A percentile compares a stretch with the other conserved stretches of the same genome.
Conservation (phyloP, 2,329 filamentous ascomycete genomes). For the Penicillium sp. region DNA sequence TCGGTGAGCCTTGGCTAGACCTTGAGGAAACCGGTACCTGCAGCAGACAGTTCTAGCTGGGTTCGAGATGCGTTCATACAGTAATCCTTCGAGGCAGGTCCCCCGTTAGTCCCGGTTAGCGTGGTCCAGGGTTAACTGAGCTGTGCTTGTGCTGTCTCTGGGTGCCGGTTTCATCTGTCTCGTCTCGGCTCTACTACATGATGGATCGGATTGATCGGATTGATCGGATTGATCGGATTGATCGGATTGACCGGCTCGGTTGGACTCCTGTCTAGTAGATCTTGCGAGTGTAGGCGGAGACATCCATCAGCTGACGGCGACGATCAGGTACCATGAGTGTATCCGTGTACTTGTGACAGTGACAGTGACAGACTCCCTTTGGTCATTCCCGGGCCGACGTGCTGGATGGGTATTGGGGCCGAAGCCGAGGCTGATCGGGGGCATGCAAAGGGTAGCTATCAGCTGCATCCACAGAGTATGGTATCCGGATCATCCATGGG, state of each 20-base stretch:
- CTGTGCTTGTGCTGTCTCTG: too few relatives aligned
- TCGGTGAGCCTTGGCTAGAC: conserved; percentile 6
- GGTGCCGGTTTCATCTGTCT: conserved; percentile 1
- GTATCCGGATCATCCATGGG: not conserved
- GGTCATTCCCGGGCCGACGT: not conserved
- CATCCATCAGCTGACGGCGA: conserved; percentile 5
- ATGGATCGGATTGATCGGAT: not conserved
- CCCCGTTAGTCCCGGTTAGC: not conserved
- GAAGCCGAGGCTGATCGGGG: conserved; percentile 8
- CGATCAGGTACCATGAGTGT: conserved; percentile 2
- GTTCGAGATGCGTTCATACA: conserved; percentile 9
- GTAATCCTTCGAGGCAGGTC: not conserved
- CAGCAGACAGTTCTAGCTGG: conserved; percentile 19
- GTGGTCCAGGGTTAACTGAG: not conserved
- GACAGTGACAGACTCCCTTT: conserved; percentile 1
- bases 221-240: not conserved
- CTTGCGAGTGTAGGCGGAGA: conserved; percentile 1
- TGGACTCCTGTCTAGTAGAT: conserved; percentile 1
- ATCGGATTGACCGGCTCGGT: conserved; percentile 5
- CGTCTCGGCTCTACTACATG: not conserved
- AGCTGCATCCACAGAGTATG: not conserved
- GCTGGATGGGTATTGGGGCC: not conserved
- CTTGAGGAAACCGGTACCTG: conserved; percentile 13
- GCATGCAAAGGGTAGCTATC: not conserved
- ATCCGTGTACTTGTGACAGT: not conserved